Evolutionary conservation across 306 rosid genomes (phyloP).

Genomic region (Glycyrrhiza uralensis): DNA sequence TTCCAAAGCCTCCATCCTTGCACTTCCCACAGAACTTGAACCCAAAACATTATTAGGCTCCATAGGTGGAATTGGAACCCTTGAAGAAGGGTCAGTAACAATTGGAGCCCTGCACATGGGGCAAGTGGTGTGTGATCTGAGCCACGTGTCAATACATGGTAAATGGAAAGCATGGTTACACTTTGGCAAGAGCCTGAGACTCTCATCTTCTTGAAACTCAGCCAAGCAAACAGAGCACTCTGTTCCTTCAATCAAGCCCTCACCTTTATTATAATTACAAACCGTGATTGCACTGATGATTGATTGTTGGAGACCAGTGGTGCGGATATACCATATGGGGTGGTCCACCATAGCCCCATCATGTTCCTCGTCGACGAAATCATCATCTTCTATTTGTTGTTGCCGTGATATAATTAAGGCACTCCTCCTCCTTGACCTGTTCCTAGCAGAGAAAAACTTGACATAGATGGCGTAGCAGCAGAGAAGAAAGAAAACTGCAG

Average conservation of each 20-base stretch:
- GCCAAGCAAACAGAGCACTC: constrained; percentile 81
- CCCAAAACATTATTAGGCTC: constrained; percentile 16
- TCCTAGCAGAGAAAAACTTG: constrained; percentile 27
- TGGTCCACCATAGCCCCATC: constrained; percentile 57
- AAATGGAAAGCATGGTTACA: constrained; percentile 87
- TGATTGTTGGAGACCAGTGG: constrained; percentile 62
- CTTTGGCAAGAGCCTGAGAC: constrained; percentile 68
- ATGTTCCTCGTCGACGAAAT: constrained; percentile 48
- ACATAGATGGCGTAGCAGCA: constrained; percentile 45
- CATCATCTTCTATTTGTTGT: constrained; percentile 23
- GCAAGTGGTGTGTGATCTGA: constrained; percentile 76
- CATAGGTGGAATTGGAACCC: constrained; percentile 11
- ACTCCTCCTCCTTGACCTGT: constrained; percentile 17
- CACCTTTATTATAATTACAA: constrained; percentile 52
- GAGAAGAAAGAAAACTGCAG: constrained; percentile 30
- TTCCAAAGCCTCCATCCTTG: background rate
- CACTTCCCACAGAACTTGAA: constrained; percentile 25
- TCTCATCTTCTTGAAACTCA: constrained; percentile 77
- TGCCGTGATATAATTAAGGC: background rate
- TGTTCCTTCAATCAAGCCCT: constrained; percentile 72
- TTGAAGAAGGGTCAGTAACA: background rate
- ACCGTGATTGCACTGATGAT: constrained; percentile 60
- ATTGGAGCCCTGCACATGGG: constrained; percentile 89
- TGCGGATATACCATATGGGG: constrained; percentile 79
- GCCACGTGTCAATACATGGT: constrained; percentile 92